These are phyloP conservation scores for Ballota nigra DNA, from an alignment of 257 asterid genomes.

Conservation along the genomic window DNA sequence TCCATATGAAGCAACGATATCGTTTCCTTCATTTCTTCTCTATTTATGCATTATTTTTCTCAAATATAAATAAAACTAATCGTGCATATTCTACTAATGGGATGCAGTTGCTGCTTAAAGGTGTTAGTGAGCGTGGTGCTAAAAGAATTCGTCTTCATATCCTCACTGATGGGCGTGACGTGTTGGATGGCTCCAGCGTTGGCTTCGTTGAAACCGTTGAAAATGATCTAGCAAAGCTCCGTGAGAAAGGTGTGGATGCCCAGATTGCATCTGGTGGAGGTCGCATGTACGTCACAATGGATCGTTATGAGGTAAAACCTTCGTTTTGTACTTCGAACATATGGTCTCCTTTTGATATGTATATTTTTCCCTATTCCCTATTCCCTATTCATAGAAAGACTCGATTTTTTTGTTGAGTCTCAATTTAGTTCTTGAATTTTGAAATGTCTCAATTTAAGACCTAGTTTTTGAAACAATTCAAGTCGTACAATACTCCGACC, in stretches of 20 bases:
- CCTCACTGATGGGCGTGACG: slow-evolving; percentile 98
- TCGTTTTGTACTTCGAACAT: neutral
- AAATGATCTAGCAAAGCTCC: slow-evolving; percentile 67
- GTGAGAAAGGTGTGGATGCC: slow-evolving; percentile 86
- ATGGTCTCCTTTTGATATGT: neutral
- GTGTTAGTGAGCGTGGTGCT: slow-evolving; percentile 82
- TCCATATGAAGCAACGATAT: neutral
- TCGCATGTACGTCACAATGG: slow-evolving; percentile 96
- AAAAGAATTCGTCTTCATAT: slow-evolving; percentile 82
- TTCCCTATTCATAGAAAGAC: neutral
- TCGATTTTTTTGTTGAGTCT: neutral
- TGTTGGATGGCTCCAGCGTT: slow-evolving; percentile 86
- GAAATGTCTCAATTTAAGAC: neutral
- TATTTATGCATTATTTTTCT: neutral
- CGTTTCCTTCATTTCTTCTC: neutral
- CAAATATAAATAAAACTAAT: neutral
- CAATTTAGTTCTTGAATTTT: neutral
- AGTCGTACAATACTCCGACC: neutral
- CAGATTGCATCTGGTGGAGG: slow-evolving; percentile 97
- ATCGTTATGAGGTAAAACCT: slow-evolving; percentile 74
- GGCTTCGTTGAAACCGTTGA: slow-evolving; percentile 83
- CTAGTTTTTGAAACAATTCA: neutral
- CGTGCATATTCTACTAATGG: slow-evolving; percentile 10
- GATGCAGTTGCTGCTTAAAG: slow-evolving; percentile 77
- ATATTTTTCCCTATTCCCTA: neutral